Base-by-base conservation (phyloP, 2,329 filamentous ascomycete species). In the Pseudogymnoascus sp. region DNA sequence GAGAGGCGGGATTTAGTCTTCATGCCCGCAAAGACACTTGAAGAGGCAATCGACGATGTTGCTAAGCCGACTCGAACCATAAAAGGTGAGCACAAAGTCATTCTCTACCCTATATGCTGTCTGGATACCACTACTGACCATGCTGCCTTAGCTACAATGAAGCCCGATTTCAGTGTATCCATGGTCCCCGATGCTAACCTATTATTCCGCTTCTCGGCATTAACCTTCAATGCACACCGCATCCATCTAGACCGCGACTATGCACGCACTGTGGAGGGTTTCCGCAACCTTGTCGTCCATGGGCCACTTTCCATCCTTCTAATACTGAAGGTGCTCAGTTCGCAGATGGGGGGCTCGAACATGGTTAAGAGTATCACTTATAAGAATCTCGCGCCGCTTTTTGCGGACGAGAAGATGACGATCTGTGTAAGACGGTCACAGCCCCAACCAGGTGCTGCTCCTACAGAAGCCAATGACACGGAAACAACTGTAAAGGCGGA, bases 201-300 rank as follows among this genome's bases (percentile, higher is more conserved):
- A 4, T 85, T 99, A 62, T 96, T 96, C 77, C 86, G 93, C 64
- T 97, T 93, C 79, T 95, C 89, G 19, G 92, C 92, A 0, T 83
- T 99, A 35, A 93, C 90, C 2, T 93, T 91, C 79, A 99, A 99
- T 75, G 91, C 91, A 1, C 95, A 99, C 76, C 81, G 83, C 15
- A 97, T 99, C 69, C 95, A 99, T 76, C 81, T 96, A 21, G 90
- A 97, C 74, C 82, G 81, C 1, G 72, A 81, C 47, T 96, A 91
- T 76, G 87, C 86, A 61, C 82, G 82, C 40, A 78, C 83, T 11
- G 78, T 87, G 11, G 95, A 97, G 74, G 89, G 89, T 10, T 87
- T 96, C 73, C 81, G 81, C 4, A 83, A 87, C 65, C 79, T 91
- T 26, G 81, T 97, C 15, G 90, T 97, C 63, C 95, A 97, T 71